phyloP scores from a whole-genome alignment of 441 rosid species.

The Populus hybrid region DNA sequence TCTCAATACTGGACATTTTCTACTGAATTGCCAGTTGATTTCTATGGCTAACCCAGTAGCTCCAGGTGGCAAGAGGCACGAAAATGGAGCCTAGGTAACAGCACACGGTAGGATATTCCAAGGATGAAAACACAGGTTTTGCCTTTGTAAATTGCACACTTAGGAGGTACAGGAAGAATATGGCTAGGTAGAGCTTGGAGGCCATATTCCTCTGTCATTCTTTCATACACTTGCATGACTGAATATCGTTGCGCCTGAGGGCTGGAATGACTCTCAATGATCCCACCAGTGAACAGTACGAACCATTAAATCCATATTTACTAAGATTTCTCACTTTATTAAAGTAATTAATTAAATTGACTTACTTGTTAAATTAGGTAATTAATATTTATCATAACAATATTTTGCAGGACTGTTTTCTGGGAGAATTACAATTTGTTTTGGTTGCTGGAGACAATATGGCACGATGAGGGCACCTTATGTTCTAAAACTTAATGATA shows the following conservation, averaged over 20 bases:
- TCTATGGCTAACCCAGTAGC: slow-evolving; percentile 74
- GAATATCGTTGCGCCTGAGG: slow-evolving; percentile 77
- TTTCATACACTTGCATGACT: slow-evolving; percentile 53
- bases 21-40: slow-evolving; percentile 59
- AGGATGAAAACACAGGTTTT: slow-evolving; percentile 75
- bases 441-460: slow-evolving; percentile 64
- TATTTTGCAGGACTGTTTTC: slow-evolving; percentile 51
- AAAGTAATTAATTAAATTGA: not conserved
- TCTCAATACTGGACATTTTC: too few species aligned
- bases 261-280: slow-evolving; percentile 91
- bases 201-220: slow-evolving; percentile 74
- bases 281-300: slow-evolving; percentile 69
- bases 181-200: slow-evolving; percentile 95
- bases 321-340: not conserved
- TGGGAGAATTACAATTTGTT: slow-evolving; percentile 82
- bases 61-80: slow-evolving; percentile 50
- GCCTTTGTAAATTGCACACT: slow-evolving; percentile 52
- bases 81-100: slow-evolving; percentile 76
- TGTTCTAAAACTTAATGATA: slow-evolving; percentile 64
- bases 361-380: not conserved
- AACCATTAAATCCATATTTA: not conserved
- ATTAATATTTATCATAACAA: not conserved
- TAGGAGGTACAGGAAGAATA: slow-evolving; percentile 78
- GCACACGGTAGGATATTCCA: slow-evolving; percentile 72
- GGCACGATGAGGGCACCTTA: slow-evolving; percentile 53